Percentiles rank a stretch among this genome's conserved stretches.
Evolutionary conservation across 805 yeast genomes (phyloP).

Genomic region (Yamadazyma takamatsuzukensis): DNA sequence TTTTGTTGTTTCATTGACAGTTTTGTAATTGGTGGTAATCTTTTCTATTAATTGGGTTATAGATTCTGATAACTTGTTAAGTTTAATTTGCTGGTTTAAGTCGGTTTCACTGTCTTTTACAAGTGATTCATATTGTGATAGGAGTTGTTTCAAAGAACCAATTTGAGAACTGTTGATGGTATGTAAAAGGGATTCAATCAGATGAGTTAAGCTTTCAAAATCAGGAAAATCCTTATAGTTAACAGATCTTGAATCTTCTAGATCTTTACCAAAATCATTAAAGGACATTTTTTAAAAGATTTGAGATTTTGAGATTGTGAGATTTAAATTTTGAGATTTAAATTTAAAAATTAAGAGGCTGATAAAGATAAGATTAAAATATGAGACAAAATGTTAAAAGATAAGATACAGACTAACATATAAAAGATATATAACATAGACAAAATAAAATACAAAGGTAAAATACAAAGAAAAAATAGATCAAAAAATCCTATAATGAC

Average conservation of each 20-base stretch:
- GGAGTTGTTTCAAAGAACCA: constrained; percentile 17
- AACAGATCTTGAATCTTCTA: constrained; percentile 15
- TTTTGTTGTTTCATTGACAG: constrained; percentile 25
- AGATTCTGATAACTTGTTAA: constrained; percentile 11
- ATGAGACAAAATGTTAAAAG: too few species aligned
- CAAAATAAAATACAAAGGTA: too few species aligned
- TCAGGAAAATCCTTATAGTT: constrained; percentile 39
- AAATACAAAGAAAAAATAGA: too few species aligned
- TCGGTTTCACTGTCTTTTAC: constrained; percentile 4
- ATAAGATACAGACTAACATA: too few species aligned
- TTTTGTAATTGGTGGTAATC: constrained; percentile 28
- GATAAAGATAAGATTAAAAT: too few species aligned
- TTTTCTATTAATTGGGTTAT: constrained; percentile 18
- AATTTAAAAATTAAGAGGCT: too few species aligned
- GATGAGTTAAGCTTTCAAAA: constrained; percentile 28
- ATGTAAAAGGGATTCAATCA: constrained; percentile 29
- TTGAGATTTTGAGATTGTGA: too few species aligned
- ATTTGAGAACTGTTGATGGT: constrained; percentile 26
- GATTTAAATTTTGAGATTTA: too few species aligned
- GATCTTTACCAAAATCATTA: constrained; percentile 20
- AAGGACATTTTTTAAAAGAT: constrained; percentile 27
- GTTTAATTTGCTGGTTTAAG: constrained; percentile 3
- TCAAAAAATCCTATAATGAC: too few species aligned
- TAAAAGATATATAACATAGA: too few species aligned
- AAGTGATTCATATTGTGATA: constrained; percentile 19